Evolutionary conservation across 371 early-diverging fungal genomes (phyloP), one percentile per base, ranked within the genome.

Genomic region (Circinella minor): DNA sequence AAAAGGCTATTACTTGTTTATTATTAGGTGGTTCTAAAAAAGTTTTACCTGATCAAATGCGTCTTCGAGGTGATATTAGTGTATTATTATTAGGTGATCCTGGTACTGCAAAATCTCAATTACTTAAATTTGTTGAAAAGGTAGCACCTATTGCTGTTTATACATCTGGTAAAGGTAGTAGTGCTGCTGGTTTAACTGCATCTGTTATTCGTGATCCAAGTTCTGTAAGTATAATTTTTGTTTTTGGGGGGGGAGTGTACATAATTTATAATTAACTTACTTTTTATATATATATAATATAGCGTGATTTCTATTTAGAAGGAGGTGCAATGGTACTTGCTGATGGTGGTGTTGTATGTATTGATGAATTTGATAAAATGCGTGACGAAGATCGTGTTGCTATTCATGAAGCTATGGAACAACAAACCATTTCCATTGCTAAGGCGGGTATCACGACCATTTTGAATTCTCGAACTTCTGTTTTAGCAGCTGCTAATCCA

Each of bases 341-440:
- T 3, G 99, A 99, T 81, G 97, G 98, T 54, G 99, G 99, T 68
- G 96, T 99, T 37, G 99, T 99, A 54, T 99, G 99, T 85, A 99
- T 99, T 81, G 99, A 99, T 88, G 99, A 99, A 85, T 99, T 99
- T 86, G 99, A 99, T 85, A 99, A 99, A 87, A 99, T 99, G 99
- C 88, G 98, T 74, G 99, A 99, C 65, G 97, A 98, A 78, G 99
- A 99, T 82, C 90, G 99, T 69, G 99, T 99, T 0, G 99, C 99
- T 27, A 99, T 99, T 76, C 99, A 99, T 87, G 99, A 99, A 88
- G 99, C 99, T 20, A 99, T 99, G 99, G 99, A 99, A 86, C 99
- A 99, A 85, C 99, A 99, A 80, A 99, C 99, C 3, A 99, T 99
- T 68, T 98, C 98, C 10, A 99, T 99, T 73, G 99, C 99, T 63